Conservation (phyloP, 192 early-diverging fungal species). For the Neocallimastix lanati region DNA sequence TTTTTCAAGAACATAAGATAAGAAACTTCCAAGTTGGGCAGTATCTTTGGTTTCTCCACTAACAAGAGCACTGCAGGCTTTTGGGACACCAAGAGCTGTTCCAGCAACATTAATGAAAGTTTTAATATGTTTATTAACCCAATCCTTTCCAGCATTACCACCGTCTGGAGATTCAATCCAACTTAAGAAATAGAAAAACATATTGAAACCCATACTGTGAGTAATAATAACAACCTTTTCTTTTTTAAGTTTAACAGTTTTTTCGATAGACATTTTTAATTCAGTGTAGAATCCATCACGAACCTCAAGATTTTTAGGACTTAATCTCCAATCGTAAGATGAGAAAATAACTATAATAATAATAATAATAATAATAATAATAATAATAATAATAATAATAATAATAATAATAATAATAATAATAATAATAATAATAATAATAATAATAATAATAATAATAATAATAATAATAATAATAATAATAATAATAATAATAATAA, state of each 20-base stretch:
- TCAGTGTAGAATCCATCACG: slow-evolving; percentile 68
- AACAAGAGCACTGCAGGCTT: slow-evolving; percentile 12
- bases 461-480: no score
- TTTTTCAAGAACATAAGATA: slow-evolving; percentile 59
- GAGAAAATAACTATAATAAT: not conserved
- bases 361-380: no score
- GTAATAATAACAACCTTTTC: slow-evolving; percentile 32
- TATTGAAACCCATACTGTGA: slow-evolving; percentile 50
- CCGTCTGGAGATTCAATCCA: slow-evolving; percentile 56
- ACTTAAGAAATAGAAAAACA: slow-evolving; percentile 68
- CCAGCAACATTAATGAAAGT: slow-evolving; percentile 72
- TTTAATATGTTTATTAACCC: slow-evolving; percentile 62
- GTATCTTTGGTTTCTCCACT: slow-evolving; percentile 68
- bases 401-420: no score
- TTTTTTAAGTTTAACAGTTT: slow-evolving; percentile 17
- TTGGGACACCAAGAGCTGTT: slow-evolving; percentile 69
- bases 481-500: no score
- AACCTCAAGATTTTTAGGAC: slow-evolving; percentile 52
- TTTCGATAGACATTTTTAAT: slow-evolving; percentile 54
- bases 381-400: no score
- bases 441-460: no score
- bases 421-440: no score
- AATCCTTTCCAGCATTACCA: slow-evolving; percentile 47
- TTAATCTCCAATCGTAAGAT: slow-evolving; percentile 40
- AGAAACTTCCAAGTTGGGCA: slow-evolving; percentile 53